Percentiles rank a stretch among this genome's conserved stretches.
Conservation (phyloP, 768 basidiomycete genomes). For the Suillus bovinus region DNA sequence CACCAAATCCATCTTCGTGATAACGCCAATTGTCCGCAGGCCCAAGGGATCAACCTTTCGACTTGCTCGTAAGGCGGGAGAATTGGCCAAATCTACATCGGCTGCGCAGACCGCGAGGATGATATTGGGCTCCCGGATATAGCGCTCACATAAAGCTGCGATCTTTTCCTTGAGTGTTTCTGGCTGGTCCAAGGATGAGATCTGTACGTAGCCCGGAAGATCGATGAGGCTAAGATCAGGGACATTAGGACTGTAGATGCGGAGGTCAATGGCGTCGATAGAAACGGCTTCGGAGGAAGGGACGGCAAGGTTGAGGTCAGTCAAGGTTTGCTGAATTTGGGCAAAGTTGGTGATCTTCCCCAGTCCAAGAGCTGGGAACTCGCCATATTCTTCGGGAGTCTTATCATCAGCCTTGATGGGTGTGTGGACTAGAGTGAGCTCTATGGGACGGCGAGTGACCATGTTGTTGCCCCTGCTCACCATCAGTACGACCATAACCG, state of each 20-base stretch:
- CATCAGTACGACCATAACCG: constrained; percentile 4
- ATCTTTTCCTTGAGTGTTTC: constrained; percentile 95
- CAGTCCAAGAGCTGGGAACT: constrained; percentile 88
- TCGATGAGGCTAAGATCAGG: constrained; percentile 98
- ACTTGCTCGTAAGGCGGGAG: constrained; percentile 91
- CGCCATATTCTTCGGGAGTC: constrained; percentile 78
- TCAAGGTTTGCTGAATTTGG: constrained; percentile 89
- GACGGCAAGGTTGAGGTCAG: constrained; percentile 93
- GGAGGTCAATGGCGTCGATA: constrained; percentile 92
- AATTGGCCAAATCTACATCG: constrained; percentile 98
- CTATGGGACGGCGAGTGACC: constrained; percentile 98
- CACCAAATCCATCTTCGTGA: constrained; percentile 99
- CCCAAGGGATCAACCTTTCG: constrained; percentile 89
- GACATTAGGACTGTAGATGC: constrained; percentile 93
- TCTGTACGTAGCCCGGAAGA: constrained; percentile 96
- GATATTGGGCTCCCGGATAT: constrained; percentile 99
- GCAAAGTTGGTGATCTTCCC: constrained; percentile 90
- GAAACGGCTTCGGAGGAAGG: constrained; percentile 86
- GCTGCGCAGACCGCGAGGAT: constrained; percentile 97
- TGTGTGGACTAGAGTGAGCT: constrained; percentile 92
- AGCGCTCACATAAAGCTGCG: constrained; percentile 84
- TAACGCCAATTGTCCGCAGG: constrained; percentile 92
- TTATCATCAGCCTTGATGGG: constrained; percentile 55
- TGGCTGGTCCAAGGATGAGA: constrained; percentile 93
- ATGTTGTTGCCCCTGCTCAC: constrained; percentile 89